Evolutionary conservation across 176 grass and related monocot species (phyloP), one percentile per base, ranked within the genome.

Genomic region (Triticum turgidum): DNA sequence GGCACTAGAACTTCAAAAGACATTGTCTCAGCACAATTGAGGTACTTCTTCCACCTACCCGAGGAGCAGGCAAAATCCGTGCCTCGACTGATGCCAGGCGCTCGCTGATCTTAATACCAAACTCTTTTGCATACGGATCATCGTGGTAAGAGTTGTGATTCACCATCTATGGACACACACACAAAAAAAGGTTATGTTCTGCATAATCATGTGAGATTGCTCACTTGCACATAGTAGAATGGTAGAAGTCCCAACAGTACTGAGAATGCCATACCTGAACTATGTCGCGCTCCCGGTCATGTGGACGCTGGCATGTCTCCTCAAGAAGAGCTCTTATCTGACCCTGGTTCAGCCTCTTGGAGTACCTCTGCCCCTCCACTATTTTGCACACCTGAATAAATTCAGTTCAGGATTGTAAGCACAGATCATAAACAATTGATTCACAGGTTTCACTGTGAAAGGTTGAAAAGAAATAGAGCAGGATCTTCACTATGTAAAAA

Each of bases 301-400:
- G 69, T 62, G 96, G 96, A 1, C 90, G 91, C 77, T 98, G 96
- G 45, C 96, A 98, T 13, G 96, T 98, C 65, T 94, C 91, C 82
- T 84, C 89, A 62, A 98, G 77, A 81, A 98, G 90, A 59, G 90
- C 84, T 91, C 86, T 98, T 81, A 98, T 98, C 86, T 98, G 96
- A 29, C 69, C 86, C 81, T 98, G 89, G 88, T 95, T 98, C 54
- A 98, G 69, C 83, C 91, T 92, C 82, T 92, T 98, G 21, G 96
- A 95, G 85, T 94, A 98, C 29, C 96, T 90, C 78, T 98, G 96
- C 32, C 96, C 93, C 71, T 95, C 96, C 56, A 98, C 96, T 82
- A 98, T 98, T 84, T 95, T 98, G 65, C 96, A 98, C 9, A 95
- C 96, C 96, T 98, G 76, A 68, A 74, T 72, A 75, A 82, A 78